A percentile compares a stretch with the other conserved stretches of the same genome.
Conservation (phyloP, 2,329 filamentous ascomycete species). For the Neurospora crassa region DNA sequence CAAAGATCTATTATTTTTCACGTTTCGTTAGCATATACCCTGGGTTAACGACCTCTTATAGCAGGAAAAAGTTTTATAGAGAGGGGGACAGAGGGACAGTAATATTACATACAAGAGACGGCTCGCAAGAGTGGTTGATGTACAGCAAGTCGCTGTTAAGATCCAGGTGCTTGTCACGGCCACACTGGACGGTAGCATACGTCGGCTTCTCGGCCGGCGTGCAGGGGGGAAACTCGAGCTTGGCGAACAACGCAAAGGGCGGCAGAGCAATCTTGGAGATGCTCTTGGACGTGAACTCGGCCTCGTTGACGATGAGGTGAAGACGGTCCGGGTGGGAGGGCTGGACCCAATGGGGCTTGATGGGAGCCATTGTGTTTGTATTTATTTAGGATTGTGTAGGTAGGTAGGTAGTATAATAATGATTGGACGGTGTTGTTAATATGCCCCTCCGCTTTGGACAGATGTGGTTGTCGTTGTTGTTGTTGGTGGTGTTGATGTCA, state of each 20-base stretch:
- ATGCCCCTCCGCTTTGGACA: not conserved
- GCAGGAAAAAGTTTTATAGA: too few species aligned
- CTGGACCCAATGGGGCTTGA: conserved; percentile 49
- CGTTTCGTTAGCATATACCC: too few species aligned
- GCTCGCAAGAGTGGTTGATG: conserved; percentile 60
- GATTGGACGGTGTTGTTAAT: not conserved
- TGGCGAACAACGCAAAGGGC: conserved; percentile 57
- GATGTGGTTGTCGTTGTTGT: not conserved
- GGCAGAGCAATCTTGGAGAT: conserved; percentile 44
- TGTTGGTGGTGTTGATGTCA: not conserved
- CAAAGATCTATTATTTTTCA: conserved; percentile 35
- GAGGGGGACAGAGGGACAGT: too few species aligned
- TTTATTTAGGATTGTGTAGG: not conserved
- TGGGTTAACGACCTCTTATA: too few species aligned
- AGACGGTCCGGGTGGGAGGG: conserved; percentile 51
- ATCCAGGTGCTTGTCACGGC: conserved; percentile 44
- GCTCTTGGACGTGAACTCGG: conserved; percentile 51
- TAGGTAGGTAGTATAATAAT: not conserved
- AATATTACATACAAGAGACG: conserved; percentile 39
- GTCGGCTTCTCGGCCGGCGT: conserved; percentile 44
- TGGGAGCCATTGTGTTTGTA: conserved; percentile 29
- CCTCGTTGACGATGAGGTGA: conserved; percentile 43
- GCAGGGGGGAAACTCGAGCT: conserved; percentile 55
- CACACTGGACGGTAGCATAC: conserved; percentile 56
- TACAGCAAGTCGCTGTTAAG: conserved; percentile 59